phyloP scores from a whole-genome alignment of 306 rosid species.

The Pterocarpus macrocarpus region DNA sequence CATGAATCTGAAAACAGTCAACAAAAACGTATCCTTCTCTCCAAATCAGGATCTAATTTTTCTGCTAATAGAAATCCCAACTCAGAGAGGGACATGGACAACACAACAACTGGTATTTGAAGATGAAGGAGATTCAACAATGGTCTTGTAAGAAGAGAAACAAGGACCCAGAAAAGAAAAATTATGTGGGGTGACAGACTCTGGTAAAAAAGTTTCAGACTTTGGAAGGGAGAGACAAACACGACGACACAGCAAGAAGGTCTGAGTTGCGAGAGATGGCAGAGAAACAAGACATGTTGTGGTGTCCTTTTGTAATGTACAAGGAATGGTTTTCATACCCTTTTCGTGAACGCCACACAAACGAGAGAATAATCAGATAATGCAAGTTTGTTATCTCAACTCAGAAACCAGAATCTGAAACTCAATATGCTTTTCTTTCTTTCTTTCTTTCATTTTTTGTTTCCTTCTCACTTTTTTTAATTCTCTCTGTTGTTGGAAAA shows the following conservation, averaged over 20 bases:
- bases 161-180: conserved; percentile 1
- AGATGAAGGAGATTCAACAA: conserved; percentile 19
- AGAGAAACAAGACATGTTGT: conserved; percentile 41
- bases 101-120: conserved; percentile 44
- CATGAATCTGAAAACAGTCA: conserved; percentile 18
- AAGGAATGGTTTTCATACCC: conserved; percentile 52
- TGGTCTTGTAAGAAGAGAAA: neutral
- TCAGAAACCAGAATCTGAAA: conserved; percentile 13
- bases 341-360: conserved; percentile 78
- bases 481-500: no score
- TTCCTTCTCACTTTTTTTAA: neutral
- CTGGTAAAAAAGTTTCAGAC: conserved; percentile 43
- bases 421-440: neutral
- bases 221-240: conserved; percentile 46
- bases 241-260: conserved; percentile 37
- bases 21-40: conserved; percentile 47
- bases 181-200: conserved; percentile 61
- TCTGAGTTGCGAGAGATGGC: conserved; percentile 44
- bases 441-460: neutral
- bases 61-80: conserved; percentile 53
- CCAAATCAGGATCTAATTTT: conserved; percentile 55
- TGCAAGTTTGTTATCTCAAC: conserved; percentile 1
- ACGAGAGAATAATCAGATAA: conserved; percentile 20
- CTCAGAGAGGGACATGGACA: conserved; percentile 54
- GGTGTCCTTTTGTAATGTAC: conserved; percentile 39